Evolutionary conservation across 768 basidiomycete genomes (phyloP).

Genomic region (Symmetrospora coprosmae): DNA sequence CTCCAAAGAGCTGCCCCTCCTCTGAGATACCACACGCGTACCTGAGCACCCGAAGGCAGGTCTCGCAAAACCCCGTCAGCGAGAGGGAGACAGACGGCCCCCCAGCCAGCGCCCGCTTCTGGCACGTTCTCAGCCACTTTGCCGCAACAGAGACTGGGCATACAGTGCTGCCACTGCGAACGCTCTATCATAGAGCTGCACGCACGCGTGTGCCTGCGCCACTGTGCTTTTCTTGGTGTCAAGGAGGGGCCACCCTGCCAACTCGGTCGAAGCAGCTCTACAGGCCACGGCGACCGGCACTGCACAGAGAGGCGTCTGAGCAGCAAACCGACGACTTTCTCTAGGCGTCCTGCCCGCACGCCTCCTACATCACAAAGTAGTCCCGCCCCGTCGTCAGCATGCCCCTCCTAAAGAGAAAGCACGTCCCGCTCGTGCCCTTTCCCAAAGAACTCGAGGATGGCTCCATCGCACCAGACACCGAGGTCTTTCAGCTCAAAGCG

Average conservation of each 20-base stretch:
- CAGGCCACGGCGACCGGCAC: too few species aligned
- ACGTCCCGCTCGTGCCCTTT: conserved; percentile 34
- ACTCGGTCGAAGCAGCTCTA: neutral
- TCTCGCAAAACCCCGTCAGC: too few species aligned
- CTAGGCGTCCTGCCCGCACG: neutral
- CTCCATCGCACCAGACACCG: conserved; percentile 42
- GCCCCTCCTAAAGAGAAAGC: conserved; percentile 37
- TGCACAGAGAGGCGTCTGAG: neutral
- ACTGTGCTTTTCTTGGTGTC: neutral
- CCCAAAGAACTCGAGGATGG: conserved; percentile 32
- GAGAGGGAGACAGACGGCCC: too few species aligned
- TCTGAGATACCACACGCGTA: too few species aligned
- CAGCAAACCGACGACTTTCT: neutral
- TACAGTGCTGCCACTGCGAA: too few species aligned
- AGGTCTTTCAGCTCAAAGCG: conserved; percentile 80
- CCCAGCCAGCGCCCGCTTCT: too few species aligned
- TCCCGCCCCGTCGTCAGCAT: conserved; percentile 18
- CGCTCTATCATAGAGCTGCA: too few species aligned
- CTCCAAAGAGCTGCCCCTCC: too few species aligned
- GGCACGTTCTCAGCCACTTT: too few species aligned
- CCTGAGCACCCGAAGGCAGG: too few species aligned
- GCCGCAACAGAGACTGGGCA: too few species aligned
- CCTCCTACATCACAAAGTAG: neutral
- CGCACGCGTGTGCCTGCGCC: neutral
- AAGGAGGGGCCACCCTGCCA: neutral